A percentile compares a stretch with the other conserved stretches of the same genome.
Evolutionary conservation across 2,329 filamentous ascomycete genomes (phyloP).

Genomic region (Fusarium protoensiforme): DNA sequence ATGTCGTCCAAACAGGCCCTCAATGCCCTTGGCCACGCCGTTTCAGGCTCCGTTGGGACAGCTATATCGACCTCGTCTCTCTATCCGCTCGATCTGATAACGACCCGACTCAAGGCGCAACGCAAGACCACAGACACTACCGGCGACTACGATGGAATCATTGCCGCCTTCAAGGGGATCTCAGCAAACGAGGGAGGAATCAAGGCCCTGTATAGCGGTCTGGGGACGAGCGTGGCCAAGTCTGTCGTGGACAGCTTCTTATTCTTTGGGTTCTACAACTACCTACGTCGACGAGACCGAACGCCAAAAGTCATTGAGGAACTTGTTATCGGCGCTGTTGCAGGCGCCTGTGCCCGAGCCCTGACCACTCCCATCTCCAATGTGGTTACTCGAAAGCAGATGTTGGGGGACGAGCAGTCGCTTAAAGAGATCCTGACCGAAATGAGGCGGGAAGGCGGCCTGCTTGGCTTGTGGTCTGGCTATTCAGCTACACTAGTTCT

Average conservation of each 20-base stretch:
- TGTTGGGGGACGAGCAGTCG: constrained; percentile 58
- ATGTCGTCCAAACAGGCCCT: constrained; percentile 57
- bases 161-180: constrained; percentile 78
- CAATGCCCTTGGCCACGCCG: constrained; percentile 82
- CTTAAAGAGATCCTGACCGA: constrained; percentile 69
- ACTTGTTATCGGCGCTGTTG: constrained; percentile 76
- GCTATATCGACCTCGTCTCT: constrained; percentile 81
- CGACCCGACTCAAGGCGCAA: constrained; percentile 85
- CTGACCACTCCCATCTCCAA: constrained; percentile 86
- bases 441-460: constrained; percentile 76
- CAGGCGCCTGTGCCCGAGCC: constrained; percentile 79
- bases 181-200: constrained; percentile 77
- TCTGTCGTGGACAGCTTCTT: constrained; percentile 81
- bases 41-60: constrained; percentile 82
- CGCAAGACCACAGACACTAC: constrained; percentile 61
- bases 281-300: constrained; percentile 54
- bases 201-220: constrained; percentile 75
- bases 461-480: constrained; percentile 86
- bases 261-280: constrained; percentile 85
- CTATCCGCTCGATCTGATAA: constrained; percentile 85
- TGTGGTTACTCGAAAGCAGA: constrained; percentile 85
- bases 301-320: constrained; percentile 75
- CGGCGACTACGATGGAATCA: constrained; percentile 70
- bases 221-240: constrained; percentile 73
- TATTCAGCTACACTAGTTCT: constrained; percentile 84